Evolutionary conservation across 768 basidiomycete genomes (phyloP), one percentile per base, ranked within the genome.

Genomic region (Hortiboletus flavorubellus): DNA sequence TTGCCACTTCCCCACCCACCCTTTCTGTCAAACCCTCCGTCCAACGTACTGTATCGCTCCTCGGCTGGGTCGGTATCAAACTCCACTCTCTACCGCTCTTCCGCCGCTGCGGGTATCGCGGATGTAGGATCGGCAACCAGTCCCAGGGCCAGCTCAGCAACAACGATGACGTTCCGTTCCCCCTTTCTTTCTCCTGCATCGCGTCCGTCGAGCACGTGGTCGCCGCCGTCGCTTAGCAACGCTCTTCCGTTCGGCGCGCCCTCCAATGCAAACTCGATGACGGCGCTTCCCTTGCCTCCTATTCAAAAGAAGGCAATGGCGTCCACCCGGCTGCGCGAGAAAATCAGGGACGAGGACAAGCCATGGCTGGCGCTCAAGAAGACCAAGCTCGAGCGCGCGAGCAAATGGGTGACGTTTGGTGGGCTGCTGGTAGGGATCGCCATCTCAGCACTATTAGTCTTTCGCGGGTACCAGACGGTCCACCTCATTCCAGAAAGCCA

Each of bases 101-200:
- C 56, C 46, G 70, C 59, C 50, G 68, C 64, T 1, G 60, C 68
- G 0, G 59, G 49, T 26, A 46, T 68, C 1, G 8, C 61, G 2
- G 67, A 68, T 8, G 23, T 10, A 0, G 42, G 50, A 10, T 16
- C 55, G 2, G 46, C 61, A 30, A 11, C 46, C 6, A 57, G 80
- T 46, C 80, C 82, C 14, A 68, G 81, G 31, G 69, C 64, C 30
- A 65, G 68, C 50, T 78, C 74, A 21, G 70, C 75, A 1, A 78
- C 77, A 38, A 78, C 76, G 6, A 58, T 70, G 10, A 63, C 55
- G 14, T 89, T 90, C 74, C 81, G 87, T 26, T 73, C 80, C 0
- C 85, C 87, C 1, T 88, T 88, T 73, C 80, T 88, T 50, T 80
- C 85, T 4, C 88, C 87, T 0, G 78, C 86, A 1, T 85, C 84